Conservation (phyloP, 2,329 filamentous ascomycete species). For the Chaetomium strumarium region DNA sequence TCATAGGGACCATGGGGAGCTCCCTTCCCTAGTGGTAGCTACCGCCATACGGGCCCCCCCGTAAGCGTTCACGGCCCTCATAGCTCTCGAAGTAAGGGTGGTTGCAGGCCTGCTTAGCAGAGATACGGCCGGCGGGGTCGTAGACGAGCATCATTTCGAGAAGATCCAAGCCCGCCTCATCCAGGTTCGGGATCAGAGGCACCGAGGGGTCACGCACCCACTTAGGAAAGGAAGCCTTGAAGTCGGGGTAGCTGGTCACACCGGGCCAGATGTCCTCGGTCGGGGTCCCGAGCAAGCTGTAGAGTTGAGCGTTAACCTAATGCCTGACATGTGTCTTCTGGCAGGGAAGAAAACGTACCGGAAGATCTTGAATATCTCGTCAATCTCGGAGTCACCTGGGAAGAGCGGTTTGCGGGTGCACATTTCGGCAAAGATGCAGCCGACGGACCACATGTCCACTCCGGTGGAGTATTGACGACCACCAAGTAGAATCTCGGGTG, state of each 20-base stretch:
- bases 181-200: conserved; percentile 62
- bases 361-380: conserved; percentile 95
- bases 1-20: not conserved
- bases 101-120: conserved; percentile 77
- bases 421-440: conserved; percentile 91
- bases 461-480: conserved; percentile 88
- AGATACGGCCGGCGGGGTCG: conserved; percentile 76
- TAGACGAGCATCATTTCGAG: conserved; percentile 67
- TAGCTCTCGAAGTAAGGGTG: conserved; percentile 71
- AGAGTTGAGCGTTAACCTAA: not conserved
- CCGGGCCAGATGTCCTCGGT: conserved; percentile 76
- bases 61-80: conserved; percentile 38
- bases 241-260: conserved; percentile 83
- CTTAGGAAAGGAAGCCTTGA: conserved; percentile 82
- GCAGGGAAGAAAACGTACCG: conserved; percentile 45
- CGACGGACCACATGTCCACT: conserved; percentile 88
- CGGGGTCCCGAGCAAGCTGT: conserved; percentile 68
- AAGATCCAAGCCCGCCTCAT: conserved; percentile 63
- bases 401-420: conserved; percentile 84
- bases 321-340: too few relatives aligned
- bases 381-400: conserved; percentile 84
- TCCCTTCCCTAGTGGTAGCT: conserved; percentile 29
- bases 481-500: conserved; percentile 79
- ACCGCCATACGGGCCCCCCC: conserved; percentile 19
- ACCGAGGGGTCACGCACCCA: conserved; percentile 65